Conservation (phyloP, 108 stramenopile species). For the Cyclostephanos tholiformis region DNA sequence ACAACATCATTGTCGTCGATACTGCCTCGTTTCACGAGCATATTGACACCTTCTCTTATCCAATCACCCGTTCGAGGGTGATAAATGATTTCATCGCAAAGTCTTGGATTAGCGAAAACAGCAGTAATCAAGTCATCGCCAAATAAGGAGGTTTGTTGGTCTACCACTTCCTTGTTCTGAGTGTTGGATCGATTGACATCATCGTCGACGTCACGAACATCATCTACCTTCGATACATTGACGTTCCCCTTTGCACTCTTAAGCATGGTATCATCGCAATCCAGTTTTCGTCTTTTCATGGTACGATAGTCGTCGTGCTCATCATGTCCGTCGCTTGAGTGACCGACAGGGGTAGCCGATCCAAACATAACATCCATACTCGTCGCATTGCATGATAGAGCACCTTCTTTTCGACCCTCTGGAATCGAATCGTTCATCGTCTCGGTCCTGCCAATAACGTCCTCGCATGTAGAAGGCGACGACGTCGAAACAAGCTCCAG, state of each 20-base stretch:
- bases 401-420: no score
- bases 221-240: neutral
- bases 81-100: slow-evolving; percentile 15
- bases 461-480: slow-evolving; percentile 57
- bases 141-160: neutral
- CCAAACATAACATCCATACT: neutral
- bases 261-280: neutral
- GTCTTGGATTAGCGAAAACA: slow-evolving; percentile 18
- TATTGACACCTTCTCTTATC: slow-evolving; percentile 23
- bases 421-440: slow-evolving; percentile 31
- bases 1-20: neutral
- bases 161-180: neutral
- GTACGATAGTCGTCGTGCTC: neutral
- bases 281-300: neutral
- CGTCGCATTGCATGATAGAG: neutral
- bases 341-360: neutral
- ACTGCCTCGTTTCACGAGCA: slow-evolving; percentile 13
- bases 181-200: neutral
- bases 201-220: neutral
- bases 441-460: slow-evolving; percentile 35
- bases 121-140: slow-evolving; percentile 16
- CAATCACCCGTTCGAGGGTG: slow-evolving; percentile 12
- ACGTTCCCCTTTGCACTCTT: neutral
- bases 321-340: neutral
- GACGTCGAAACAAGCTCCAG: slow-evolving; percentile 63